Base-by-base conservation (phyloP, 73 alveolate genomes). In the Tetrahymena thermophila region DNA sequence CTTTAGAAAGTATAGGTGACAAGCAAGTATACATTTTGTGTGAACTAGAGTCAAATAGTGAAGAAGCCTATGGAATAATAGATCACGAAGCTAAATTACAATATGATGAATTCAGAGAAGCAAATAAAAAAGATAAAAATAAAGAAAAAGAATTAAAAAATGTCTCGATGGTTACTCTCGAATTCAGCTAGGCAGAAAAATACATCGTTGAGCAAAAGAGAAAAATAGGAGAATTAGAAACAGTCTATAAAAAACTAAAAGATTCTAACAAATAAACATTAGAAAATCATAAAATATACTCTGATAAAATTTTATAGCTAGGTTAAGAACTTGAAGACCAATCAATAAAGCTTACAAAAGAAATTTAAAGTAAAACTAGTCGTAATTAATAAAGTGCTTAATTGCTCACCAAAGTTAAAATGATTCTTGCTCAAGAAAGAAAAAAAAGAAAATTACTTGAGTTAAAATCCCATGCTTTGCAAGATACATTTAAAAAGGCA, bases 171-270 rank as follows among this genome's bases (percentile, higher is more conserved):
- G 25, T 95, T 34, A 95, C 97, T 28, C 57, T 95, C 35, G 97
- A 71, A 50, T 95, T 50, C 56, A 94, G 94, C 94, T 93, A 95
- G n/a, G 97, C 97, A 11, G 97, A 95, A 55, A 95, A 95, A 34
- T 50, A 85, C 23, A 95, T 95, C 28, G 93, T 95, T n/a, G 97
- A 95, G 85, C 56, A 95, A 35, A 95, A 95, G 85, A 95, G 97
- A 95, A 35, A 57, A 15, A 50, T 95, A 17, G 97, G 97, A 44
- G 97, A 95, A 31, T 38, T 55, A 44, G 97, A 95, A 35, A 95
- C 93, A 15, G 97, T 85, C 10, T 56, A 55, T 34, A 95, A 95
- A 95, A 17, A 50, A 23, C 89, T 95, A 35, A 85, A 95, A 23
- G 19, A 25, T 25, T 50, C 93, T 35, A 50, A 57, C 17, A 34